Percentiles rank a stretch among this genome's conserved stretches.
These are phyloP conservation scores for Saturnispora kantuleensis DNA, from an alignment of 805 yeast species.

Conservation along the genomic window DNA sequence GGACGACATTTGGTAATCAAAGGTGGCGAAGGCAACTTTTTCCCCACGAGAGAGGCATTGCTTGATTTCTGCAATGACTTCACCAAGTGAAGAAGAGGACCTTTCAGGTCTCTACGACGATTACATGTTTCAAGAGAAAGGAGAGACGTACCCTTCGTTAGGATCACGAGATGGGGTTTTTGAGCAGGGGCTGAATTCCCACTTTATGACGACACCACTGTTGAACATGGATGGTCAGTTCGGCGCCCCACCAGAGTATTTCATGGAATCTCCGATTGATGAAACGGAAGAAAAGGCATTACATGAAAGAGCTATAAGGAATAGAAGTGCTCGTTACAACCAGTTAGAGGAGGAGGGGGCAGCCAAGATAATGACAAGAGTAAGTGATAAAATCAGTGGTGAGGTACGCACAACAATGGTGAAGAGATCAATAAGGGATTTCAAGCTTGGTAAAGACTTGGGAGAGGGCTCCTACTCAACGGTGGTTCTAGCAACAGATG, in stretches of 20 bases:
- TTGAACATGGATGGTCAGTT: slow-evolving; percentile 8
- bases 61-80: no score
- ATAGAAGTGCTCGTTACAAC: slow-evolving; percentile 1
- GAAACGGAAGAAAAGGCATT: not conserved
- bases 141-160: no score
- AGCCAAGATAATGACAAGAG: slow-evolving; percentile 40
- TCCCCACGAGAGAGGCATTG: slow-evolving; percentile 8
- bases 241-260: slow-evolving; percentile 8
- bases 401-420: slow-evolving; percentile 41
- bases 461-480: slow-evolving; percentile 98
- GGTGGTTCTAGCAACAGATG: slow-evolving; percentile 77
- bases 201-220: slow-evolving; percentile 4
- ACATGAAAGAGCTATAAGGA: not conserved
- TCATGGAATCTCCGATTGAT: slow-evolving; percentile 1
- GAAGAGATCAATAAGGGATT: slow-evolving; percentile 62
- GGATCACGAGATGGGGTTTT: slow-evolving; percentile 6
- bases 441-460: slow-evolving; percentile 72
- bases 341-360: slow-evolving; percentile 41
- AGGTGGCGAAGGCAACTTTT: no score
- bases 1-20: not conserved
- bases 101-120: slow-evolving; percentile 21
- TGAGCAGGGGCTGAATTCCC: slow-evolving; percentile 3
- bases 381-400: slow-evolving; percentile 34
- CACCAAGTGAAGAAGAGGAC: no score
- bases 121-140: slow-evolving; percentile 11